These are phyloP conservation scores for Pachysolen tannophilus DNA, from an alignment of 805 yeast genomes.

Conservation along the genomic window DNA sequence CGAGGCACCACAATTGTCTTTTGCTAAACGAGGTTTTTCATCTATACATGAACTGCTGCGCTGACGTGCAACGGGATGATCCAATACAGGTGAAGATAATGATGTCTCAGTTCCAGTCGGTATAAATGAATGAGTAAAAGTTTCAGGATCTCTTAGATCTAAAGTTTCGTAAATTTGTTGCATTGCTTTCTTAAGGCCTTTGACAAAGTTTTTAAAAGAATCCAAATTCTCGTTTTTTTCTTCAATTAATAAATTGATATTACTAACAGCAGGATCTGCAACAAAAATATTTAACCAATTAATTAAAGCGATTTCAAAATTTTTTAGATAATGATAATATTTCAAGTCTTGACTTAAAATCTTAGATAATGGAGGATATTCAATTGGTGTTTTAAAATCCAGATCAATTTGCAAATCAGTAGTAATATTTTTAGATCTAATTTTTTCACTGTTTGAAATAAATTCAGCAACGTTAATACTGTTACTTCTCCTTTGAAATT, in stretches of 20 bases:
- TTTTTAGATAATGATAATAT: slow-evolving; percentile 17
- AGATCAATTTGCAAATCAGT: slow-evolving; percentile 6
- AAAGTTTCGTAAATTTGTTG: slow-evolving; percentile 4
- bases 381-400: slow-evolving; percentile 6
- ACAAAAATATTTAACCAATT: slow-evolving; percentile 18
- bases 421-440: slow-evolving; percentile 9
- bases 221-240: slow-evolving; percentile 7
- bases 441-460: slow-evolving; percentile 19
- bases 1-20: too few relatives aligned
- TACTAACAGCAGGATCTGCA: slow-evolving; percentile 6
- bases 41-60: too few relatives aligned
- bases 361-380: slow-evolving; percentile 9
- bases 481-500: slow-evolving; percentile 8
- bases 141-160: slow-evolving; percentile 3
- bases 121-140: too few relatives aligned
- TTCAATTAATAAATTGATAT: neutral
- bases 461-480: slow-evolving; percentile 14
- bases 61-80: too few relatives aligned
- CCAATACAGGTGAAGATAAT: too few relatives aligned
- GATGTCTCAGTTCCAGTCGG: too few relatives aligned
- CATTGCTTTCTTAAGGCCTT: slow-evolving; percentile 5
- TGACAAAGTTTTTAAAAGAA: slow-evolving; percentile 5
- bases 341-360: slow-evolving; percentile 16
- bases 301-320: slow-evolving; percentile 17
- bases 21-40: too few relatives aligned